phyloP scores from a whole-genome alignment of 495 filamentous ascomycete species.

The Neohortaea acidophila region DNA sequence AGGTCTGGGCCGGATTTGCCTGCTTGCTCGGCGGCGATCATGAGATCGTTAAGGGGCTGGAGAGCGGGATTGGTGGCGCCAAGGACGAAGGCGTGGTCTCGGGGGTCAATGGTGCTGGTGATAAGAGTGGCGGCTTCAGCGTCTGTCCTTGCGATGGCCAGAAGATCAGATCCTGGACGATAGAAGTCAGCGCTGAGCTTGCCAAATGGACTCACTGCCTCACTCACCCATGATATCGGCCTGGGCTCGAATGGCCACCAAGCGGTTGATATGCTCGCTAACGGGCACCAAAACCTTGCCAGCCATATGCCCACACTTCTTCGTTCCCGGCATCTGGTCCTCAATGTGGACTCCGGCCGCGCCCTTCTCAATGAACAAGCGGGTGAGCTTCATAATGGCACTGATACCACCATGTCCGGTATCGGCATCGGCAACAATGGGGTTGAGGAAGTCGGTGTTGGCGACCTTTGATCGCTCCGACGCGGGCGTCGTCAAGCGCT shows the following conservation, averaged over 20 bases:
- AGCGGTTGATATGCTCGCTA: conserved; percentile 93
- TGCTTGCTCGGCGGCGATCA: conserved; percentile 66
- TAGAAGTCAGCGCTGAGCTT: neutral
- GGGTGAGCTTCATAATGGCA: conserved; percentile 97
- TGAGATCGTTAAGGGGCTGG: conserved; percentile 75
- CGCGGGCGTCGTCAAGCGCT: conserved; percentile 67
- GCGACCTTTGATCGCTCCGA: conserved; percentile 55
- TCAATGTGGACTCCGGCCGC: conserved; percentile 98
- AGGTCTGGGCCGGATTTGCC: conserved; percentile 72
- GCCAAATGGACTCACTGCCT: no score
- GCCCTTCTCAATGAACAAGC: conserved; percentile 92
- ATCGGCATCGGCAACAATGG: conserved; percentile 93
- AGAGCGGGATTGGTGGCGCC: conserved; percentile 75
- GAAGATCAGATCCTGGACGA: conserved; percentile 58
- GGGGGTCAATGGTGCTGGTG: conserved; percentile 85
- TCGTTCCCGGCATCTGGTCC: conserved; percentile 94
- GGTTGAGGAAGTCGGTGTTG: conserved; percentile 85
- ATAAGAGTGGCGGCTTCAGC: conserved; percentile 96
- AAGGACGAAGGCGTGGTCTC: conserved; percentile 87
- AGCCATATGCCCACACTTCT: conserved; percentile 99
- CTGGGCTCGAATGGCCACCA: conserved; percentile 92
- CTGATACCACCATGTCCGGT: conserved; percentile 95
- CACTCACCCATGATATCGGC: conserved; percentile 91
- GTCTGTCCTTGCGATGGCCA: conserved; percentile 87
- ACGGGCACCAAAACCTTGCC: conserved; percentile 97